phyloP scores from a whole-genome alignment of 2,329 filamentous ascomycete genomes.

The Fusarium hainanense region DNA sequence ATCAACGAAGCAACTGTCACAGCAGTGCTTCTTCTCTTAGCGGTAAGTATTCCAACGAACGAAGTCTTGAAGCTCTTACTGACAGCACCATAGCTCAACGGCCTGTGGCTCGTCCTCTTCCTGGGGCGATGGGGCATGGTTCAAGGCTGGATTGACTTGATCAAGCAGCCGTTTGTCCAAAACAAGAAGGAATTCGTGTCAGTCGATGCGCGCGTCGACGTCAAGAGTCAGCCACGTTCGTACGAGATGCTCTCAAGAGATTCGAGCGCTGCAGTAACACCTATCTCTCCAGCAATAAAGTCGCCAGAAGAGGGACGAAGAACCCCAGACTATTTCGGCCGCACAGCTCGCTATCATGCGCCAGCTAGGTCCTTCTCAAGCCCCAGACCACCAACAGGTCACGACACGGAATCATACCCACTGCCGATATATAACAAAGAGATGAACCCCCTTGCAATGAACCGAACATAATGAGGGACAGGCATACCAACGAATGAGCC shows the following conservation, averaged over 20 bases:
- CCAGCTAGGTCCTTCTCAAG: constrained; percentile 67
- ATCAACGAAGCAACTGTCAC: constrained; percentile 81
- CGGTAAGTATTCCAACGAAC: constrained; percentile 63
- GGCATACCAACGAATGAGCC: constrained; percentile 3
- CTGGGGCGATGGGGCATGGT: constrained; percentile 88
- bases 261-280: constrained; percentile 65
- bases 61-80: constrained; percentile 1
- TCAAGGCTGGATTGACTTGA: constrained; percentile 80
- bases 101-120: constrained; percentile 85
- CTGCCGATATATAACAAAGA: constrained; percentile 50
- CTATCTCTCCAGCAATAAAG: constrained; percentile 54
- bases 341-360: constrained; percentile 65
- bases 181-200: constrained; percentile 86
- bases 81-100: constrained; percentile 70
- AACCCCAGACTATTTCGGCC: constrained; percentile 67
- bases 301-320: constrained; percentile 54
- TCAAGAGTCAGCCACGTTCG: constrained; percentile 72
- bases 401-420: constrained; percentile 58
- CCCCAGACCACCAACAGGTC: constrained; percentile 61
- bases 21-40: constrained; percentile 84
- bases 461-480: constrained; percentile 58
- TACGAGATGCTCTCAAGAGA: constrained; percentile 83
- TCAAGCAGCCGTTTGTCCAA: constrained; percentile 60
- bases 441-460: constrained; percentile 68
- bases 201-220: constrained; percentile 76